phyloP scores from a whole-genome alignment of 768 basidiomycete genomes.

The Lactarius deliciosus region DNA sequence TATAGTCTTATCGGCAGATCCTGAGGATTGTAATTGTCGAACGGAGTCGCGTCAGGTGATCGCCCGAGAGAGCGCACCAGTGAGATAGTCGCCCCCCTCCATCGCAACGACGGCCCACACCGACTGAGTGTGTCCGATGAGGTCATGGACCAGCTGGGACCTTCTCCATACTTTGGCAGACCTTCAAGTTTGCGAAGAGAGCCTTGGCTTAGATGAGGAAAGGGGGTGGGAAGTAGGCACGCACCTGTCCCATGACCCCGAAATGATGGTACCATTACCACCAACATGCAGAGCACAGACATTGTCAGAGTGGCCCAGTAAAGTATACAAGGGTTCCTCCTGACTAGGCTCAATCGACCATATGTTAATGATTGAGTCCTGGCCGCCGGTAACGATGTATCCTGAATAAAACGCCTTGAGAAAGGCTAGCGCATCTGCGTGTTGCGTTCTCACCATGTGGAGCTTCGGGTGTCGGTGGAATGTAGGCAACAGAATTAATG shows the following conservation, averaged over 20 bases:
- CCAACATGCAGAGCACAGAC: constrained; percentile 81
- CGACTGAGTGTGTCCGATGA: constrained; percentile 85
- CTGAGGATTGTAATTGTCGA: constrained; percentile 39
- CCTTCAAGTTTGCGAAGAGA: constrained; percentile 49
- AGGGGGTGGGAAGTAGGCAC: constrained; percentile 31
- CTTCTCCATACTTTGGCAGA: constrained; percentile 94
- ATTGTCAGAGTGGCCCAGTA: constrained; percentile 89
- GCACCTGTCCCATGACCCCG: constrained; percentile 97
- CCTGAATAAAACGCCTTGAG: constrained; percentile 37
- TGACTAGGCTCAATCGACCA: constrained; percentile 61
- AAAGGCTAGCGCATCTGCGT: constrained; percentile 8
- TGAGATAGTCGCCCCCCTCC: constrained; percentile 73
- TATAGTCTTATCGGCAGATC: constrained; percentile 94
- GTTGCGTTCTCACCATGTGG: constrained; percentile 56
- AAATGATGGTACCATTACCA: constrained; percentile 73
- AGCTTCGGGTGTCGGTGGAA: constrained; percentile 56
- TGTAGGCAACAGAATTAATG: constrained; percentile 79
- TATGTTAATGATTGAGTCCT: constrained; percentile 85
- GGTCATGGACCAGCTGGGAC: constrained; percentile 66
- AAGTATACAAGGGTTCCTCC: constrained; percentile 75
- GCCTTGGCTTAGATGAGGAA: constrained; percentile 1
- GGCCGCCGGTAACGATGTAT: constrained; percentile 83
- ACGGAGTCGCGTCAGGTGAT: background rate
- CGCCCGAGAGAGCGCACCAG: constrained; percentile 51
- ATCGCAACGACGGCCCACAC: constrained; percentile 92